Evolutionary conservation across 805 yeast genomes (phyloP).

Genomic region (Cyberlindnera mississippiensis): DNA sequence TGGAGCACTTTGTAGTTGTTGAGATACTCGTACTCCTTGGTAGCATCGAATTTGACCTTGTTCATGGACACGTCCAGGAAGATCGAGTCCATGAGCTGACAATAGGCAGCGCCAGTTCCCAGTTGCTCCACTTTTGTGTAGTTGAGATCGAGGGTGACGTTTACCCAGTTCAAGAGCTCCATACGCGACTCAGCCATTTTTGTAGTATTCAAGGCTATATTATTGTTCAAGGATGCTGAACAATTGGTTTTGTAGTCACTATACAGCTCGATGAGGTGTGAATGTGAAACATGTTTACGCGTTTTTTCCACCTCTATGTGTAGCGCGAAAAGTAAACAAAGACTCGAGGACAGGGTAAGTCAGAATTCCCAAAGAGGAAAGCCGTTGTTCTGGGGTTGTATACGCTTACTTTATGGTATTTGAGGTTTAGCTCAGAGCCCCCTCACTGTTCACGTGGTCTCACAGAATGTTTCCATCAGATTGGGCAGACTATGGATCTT

Average conservation of each 20-base stretch:
- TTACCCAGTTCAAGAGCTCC: constrained; percentile 83
- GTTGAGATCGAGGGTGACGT: constrained; percentile 58
- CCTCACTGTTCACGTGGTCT: too few relatives aligned
- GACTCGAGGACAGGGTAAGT: constrained; percentile 2
- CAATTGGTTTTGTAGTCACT: too few relatives aligned
- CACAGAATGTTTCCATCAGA: too few relatives aligned
- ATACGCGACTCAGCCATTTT: constrained; percentile 60
- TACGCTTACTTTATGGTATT: too few relatives aligned
- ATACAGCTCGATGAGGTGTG: neutral
- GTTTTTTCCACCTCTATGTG: neutral
- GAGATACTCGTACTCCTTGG: constrained; percentile 70
- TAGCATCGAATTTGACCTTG: constrained; percentile 68
- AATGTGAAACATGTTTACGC: constrained; percentile 5
- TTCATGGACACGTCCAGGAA: constrained; percentile 78
- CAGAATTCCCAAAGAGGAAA: too few relatives aligned
- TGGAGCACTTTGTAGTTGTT: constrained; percentile 86
- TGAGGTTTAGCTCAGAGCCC: too few relatives aligned
- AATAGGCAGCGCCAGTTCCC: constrained; percentile 93
- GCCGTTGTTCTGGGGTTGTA: too few relatives aligned
- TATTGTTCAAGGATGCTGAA: too few relatives aligned
- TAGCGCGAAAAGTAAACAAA: constrained; percentile 9
- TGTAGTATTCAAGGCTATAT: neutral
- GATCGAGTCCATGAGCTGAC: constrained; percentile 86
- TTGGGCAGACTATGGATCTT: too few relatives aligned
- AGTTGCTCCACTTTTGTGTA: constrained; percentile 85